These are phyloP conservation scores for Naegleria lovaniensis DNA, from an alignment of 208 protist genomes.

Conservation along the genomic window DNA sequence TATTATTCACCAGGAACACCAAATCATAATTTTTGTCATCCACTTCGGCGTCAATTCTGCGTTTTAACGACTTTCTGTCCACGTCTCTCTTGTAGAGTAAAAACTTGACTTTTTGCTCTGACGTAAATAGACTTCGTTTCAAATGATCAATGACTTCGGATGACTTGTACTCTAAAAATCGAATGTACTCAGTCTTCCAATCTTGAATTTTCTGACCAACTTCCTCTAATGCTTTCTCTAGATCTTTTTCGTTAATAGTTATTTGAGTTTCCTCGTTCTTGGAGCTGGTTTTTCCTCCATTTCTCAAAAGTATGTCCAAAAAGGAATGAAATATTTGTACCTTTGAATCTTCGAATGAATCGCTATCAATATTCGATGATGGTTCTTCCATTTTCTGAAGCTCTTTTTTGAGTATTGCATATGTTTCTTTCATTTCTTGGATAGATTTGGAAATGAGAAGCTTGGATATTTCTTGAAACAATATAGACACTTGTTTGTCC, in stretches of 20 bases:
- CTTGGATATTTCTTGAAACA: neutral
- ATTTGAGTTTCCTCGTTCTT: neutral
- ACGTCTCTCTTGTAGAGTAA: slow-evolving; percentile 34
- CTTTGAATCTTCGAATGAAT: neutral
- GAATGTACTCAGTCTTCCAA: neutral
- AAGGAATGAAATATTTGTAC: neutral
- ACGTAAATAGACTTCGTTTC: slow-evolving; percentile 18
- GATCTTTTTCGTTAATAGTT: neutral
- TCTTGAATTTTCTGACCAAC: neutral
- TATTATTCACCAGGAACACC: slow-evolving; percentile 36
- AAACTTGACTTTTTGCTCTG: slow-evolving; percentile 35
- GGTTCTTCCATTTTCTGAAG: neutral
- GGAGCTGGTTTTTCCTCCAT: neutral
- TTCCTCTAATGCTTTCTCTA: neutral
- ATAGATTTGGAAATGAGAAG: neutral
- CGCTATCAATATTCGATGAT: neutral
- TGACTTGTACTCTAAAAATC: neutral
- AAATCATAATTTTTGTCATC: slow-evolving; percentile 45
- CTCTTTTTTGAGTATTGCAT: neutral
- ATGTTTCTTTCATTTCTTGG: neutral
- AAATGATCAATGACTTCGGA: slow-evolving; percentile 29
- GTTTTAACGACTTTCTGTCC: slow-evolving; percentile 34
- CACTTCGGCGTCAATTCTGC: slow-evolving; percentile 35
- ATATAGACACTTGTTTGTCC: neutral
- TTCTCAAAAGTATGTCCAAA: neutral